Base-by-base conservation (phyloP, 2,329 filamentous ascomycete genomes). In the Epichloe typhina region DNA sequence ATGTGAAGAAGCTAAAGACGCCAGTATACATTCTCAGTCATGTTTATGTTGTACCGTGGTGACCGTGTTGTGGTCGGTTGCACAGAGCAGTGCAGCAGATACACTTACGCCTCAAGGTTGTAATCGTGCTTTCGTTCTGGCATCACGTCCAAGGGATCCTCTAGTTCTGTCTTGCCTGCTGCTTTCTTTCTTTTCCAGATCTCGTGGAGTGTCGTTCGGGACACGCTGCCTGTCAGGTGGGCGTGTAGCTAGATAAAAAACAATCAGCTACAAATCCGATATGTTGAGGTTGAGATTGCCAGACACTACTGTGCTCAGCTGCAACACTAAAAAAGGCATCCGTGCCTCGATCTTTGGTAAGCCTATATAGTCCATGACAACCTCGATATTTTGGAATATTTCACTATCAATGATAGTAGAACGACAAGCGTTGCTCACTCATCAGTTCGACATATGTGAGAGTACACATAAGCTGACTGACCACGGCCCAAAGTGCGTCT, bases 151-250 rank as follows among this genome's bases (percentile, higher is more conserved):
- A 86, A 65, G 1, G 87, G 87, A 59, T 93, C 86, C 47, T 80
- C 72, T 1, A 90, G 68, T 9, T 72, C 62, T 3, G 80, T 75
- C 21, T 71, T 61, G 4, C 73, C 70, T 7, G 74, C 66, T 3
- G 69, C 67, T 52, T 76, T 79, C 62, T 82, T 86, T 50, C 65
- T 64, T 46, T 69, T 58, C 86, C 87, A 93, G 61, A 91, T 80
- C 38, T 86, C 76, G 61, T 88, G 85, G 2, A 93, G 77, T 54
- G 79, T 83, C 59, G 79, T 69, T 35, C 83, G 79, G 61, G 79
- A 84, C 63, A 93, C 87, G 64, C 84, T 88, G 49, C 87, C 86
- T 40, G 81, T 86, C 43, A 93, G 74, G 66, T 93, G 86, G 54
- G 87, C 86, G 60, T 93, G 87, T 49, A 91, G 76, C 83, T 89